A percentile compares a stretch with the other conserved stretches of the same genome.
These are phyloP conservation scores for Fraxinus floribunda DNA, from an alignment of 305 asterid species.

Conservation along the genomic window DNA sequence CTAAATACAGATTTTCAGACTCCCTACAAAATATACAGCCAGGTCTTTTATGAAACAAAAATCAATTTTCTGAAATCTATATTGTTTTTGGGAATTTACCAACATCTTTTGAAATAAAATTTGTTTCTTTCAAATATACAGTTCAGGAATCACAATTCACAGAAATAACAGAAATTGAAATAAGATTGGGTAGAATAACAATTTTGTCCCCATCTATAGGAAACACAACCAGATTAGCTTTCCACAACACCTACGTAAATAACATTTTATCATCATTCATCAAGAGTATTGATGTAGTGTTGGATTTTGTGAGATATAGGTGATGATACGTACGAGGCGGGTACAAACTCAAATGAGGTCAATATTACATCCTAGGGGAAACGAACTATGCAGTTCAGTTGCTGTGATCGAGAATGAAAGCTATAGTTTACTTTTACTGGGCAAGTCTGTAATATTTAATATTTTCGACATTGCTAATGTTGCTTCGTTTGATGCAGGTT, in stretches of 20 bases:
- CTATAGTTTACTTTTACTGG: too few species aligned
- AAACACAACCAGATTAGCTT: neutral
- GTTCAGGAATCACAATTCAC: neutral
- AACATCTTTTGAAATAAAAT: neutral
- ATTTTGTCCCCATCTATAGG: neutral
- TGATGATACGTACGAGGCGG: too few species aligned
- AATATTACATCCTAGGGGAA: too few species aligned
- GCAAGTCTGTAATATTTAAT: too few species aligned
- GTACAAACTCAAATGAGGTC: too few species aligned
- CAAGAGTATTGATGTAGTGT: too few species aligned
- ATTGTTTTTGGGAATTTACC: neutral
- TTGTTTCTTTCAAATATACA: neutral
- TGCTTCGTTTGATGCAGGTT: too few species aligned
- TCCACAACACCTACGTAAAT: neutral
- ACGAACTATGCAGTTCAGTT: too few species aligned
- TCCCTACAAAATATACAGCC: neutral
- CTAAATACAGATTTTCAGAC: neutral
- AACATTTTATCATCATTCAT: neutral
- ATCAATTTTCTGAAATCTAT: slow-evolving; percentile 1
- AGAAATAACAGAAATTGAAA: neutral
- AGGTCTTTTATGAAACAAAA: neutral
- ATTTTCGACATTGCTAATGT: too few species aligned
- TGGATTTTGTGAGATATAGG: too few species aligned
- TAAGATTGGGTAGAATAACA: neutral
- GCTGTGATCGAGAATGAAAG: too few species aligned